Percentiles rank a stretch among this genome's conserved stretches.
Evolutionary conservation across 192 early-diverging fungal species (phyloP).

Genomic region (Coemansia sp.): DNA sequence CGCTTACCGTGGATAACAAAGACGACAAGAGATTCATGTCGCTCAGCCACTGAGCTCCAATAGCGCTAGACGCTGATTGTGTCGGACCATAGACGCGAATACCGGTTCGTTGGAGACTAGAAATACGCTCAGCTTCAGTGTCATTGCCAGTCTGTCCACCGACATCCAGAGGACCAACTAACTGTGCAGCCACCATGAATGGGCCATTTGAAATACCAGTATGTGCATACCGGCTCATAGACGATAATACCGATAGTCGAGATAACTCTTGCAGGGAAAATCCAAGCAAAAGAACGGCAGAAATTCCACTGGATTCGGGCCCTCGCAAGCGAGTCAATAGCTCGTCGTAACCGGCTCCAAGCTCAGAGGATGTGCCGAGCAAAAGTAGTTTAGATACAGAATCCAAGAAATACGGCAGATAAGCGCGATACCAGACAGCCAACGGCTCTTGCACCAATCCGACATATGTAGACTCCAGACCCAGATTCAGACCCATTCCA

Average conservation of each 20-base stretch:
- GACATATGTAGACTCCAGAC: conserved; percentile 40
- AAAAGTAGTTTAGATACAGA: conserved; percentile 19
- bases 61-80: background rate
- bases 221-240: background rate
- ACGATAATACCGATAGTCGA: conserved; percentile 6
- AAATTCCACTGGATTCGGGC: background rate
- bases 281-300: conserved; percentile 18
- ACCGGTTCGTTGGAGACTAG: conserved; percentile 2
- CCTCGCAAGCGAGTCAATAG: conserved; percentile 7
- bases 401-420: conserved; percentile 27
- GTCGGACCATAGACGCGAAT: conserved; percentile 15
- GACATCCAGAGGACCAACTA: conserved; percentile 16
- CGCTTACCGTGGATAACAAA: conserved; percentile 9
- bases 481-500: conserved; percentile 34
- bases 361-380: background rate
- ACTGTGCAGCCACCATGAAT: background rate
- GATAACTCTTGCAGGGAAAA: conserved; percentile 18
- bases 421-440: conserved; percentile 25
- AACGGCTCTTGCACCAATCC: conserved; percentile 21
- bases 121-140: conserved; percentile 14
- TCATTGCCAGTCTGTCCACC: background rate
- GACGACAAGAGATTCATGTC: conserved; percentile 10
- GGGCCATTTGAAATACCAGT: background rate
- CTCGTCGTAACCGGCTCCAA: background rate
- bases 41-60: conserved; percentile 2